These are phyloP conservation scores for Fagopyrum esculentum DNA, from an alignment of 148 eudicot genomes.

Conservation along the genomic window DNA sequence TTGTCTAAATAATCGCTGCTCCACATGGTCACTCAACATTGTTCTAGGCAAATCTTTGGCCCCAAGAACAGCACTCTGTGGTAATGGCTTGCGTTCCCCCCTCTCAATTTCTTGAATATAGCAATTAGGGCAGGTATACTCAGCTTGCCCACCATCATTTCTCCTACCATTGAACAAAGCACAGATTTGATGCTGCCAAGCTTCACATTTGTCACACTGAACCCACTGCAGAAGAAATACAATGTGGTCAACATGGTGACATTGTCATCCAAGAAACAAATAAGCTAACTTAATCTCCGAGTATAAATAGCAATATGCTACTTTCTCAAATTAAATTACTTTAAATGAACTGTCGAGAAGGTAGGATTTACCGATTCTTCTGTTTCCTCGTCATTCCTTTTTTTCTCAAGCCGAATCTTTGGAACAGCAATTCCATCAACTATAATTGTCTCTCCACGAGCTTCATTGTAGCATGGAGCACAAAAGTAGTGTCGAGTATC, in stretches of 20 bases:
- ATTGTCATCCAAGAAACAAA: neutral
- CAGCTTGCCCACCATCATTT: conserved; percentile 94
- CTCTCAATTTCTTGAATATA: conserved; percentile 71
- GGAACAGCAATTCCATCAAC: conserved; percentile 62
- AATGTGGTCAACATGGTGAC: neutral
- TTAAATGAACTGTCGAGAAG: neutral
- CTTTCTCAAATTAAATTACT: neutral
- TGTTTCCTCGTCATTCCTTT: conserved; percentile 89
- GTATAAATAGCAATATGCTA: neutral
- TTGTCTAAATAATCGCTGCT: conserved; percentile 48
- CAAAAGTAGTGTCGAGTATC: conserved; percentile 80
- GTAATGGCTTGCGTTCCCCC: conserved; percentile 77
- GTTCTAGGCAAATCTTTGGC: conserved; percentile 93
- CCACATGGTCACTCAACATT: conserved; percentile 89
- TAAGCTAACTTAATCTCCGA: neutral
- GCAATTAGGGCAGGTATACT: conserved; percentile 92
- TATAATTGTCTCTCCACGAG: conserved; percentile 75
- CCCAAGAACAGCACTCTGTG: conserved; percentile 96
- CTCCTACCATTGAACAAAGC: conserved; percentile 92
- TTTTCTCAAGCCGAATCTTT: conserved; percentile 73
- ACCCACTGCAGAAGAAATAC: conserved; percentile 73
- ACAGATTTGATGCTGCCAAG: conserved; percentile 99
- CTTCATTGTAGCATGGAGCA: conserved; percentile 73
- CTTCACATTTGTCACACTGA: conserved; percentile 98
- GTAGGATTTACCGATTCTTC: conserved; percentile 78